These are phyloP conservation scores for Phytophthora hybrid DNA, from an alignment of 352 stramenopile species.

Conservation along the genomic window DNA sequence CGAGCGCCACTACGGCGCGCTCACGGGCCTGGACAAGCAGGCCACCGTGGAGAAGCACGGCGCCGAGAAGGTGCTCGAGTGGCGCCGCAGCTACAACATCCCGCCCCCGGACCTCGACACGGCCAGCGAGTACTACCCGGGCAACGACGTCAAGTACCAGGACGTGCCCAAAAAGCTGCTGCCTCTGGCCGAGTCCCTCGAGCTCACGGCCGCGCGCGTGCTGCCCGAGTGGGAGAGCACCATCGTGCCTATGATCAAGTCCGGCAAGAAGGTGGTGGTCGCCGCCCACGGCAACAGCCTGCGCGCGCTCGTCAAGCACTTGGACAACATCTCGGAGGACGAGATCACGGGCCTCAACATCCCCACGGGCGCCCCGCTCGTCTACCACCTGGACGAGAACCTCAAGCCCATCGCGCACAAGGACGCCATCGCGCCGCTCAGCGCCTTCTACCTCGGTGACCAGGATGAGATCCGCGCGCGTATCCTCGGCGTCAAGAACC, in stretches of 20 bases:
- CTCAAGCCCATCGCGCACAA: conserved; percentile 91
- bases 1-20: conserved; percentile 90
- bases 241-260: conserved; percentile 78
- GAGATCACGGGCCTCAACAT: conserved; percentile 97
- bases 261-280: conserved; percentile 96
- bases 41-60: conserved; percentile 92
- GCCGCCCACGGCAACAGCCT: conserved; percentile 96
- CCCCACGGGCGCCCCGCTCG: conserved; percentile 90
- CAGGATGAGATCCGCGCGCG: conserved; percentile 61
- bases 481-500: conserved; percentile 97
- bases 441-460: conserved; percentile 81
- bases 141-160: conserved; percentile 93
- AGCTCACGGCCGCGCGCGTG: conserved; percentile 93
- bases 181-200: conserved; percentile 93
- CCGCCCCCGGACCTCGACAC: conserved; percentile 95
- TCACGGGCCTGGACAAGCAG: conserved; percentile 93
- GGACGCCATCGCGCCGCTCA: conserved; percentile 89
- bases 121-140: conserved; percentile 92
- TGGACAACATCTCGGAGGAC: conserved; percentile 93
- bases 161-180: conserved; percentile 88
- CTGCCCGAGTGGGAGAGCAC: conserved; percentile 90
- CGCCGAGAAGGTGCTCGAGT: conserved; percentile 95
- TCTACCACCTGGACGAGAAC: conserved; percentile 90
- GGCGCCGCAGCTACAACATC: conserved; percentile 98
- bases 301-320: conserved; percentile 93